phyloP scores from a whole-genome alignment of 2,329 filamentous ascomycete genomes.

The Gyromitra esculenta region DNA sequence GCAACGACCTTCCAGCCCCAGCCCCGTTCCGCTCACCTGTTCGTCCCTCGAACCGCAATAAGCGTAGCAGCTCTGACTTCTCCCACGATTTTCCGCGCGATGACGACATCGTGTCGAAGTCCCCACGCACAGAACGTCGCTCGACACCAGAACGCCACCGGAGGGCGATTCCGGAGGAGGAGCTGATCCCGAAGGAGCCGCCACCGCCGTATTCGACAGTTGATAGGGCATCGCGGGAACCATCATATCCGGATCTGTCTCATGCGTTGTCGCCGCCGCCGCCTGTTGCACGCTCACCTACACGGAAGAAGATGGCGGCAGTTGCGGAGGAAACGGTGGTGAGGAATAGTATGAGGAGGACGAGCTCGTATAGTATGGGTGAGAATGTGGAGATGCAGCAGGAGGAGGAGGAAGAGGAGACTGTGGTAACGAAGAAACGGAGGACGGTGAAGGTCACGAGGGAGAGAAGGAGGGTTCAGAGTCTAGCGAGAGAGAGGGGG shows the following conservation, averaged over 20 bases:
- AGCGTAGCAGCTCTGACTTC: slow-evolving; percentile 14
- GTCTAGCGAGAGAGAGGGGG: background rate
- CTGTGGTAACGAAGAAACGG: slow-evolving; percentile 35
- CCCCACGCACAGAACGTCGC: slow-evolving; percentile 26
- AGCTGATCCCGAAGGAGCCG: slow-evolving; percentile 11
- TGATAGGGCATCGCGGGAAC: background rate
- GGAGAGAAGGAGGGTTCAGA: background rate
- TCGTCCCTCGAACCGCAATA: slow-evolving; percentile 11
- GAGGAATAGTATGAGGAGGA: slow-evolving; percentile 9
- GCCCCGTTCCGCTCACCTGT: background rate
- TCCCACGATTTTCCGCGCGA: slow-evolving; percentile 5
- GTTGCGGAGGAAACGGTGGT: background rate
- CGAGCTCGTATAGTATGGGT: background rate
- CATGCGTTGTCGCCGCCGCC: background rate
- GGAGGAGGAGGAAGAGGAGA: slow-evolving; percentile 39
- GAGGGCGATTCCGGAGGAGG: background rate
- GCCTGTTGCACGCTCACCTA: background rate
- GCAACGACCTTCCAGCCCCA: background rate
- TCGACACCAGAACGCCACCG: slow-evolving; percentile 26
- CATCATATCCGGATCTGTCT: slow-evolving; percentile 21
- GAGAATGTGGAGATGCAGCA: slow-evolving; percentile 29
- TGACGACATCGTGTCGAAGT: slow-evolving; percentile 13
- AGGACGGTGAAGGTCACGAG: slow-evolving; percentile 40
- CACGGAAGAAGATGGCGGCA: background rate
- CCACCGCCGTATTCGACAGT: slow-evolving; percentile 41